phyloP scores from a whole-genome alignment of 352 stramenopile species.

The Pythium aristosporum region DNA sequence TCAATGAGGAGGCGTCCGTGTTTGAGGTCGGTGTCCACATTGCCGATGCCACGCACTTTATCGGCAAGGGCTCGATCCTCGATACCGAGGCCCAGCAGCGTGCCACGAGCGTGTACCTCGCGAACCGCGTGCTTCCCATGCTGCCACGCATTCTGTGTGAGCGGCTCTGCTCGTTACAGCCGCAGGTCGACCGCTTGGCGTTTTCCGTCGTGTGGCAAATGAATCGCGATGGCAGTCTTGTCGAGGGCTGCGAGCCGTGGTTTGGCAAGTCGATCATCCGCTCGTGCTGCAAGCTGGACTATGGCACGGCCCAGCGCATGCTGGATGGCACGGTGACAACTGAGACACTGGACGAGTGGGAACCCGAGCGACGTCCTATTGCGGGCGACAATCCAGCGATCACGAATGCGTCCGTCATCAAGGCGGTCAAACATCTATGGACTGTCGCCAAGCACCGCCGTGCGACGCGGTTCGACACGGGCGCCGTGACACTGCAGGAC shows the following conservation, averaged over 20 bases:
- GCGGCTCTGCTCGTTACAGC: slow-evolving; percentile 96
- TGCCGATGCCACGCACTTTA: slow-evolving; percentile 97
- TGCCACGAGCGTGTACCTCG: slow-evolving; percentile 96
- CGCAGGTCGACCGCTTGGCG: slow-evolving; percentile 94
- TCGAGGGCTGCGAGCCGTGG: slow-evolving; percentile 89
- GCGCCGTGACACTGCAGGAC: slow-evolving; percentile 91
- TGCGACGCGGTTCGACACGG: slow-evolving; percentile 88
- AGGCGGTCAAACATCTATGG: slow-evolving; percentile 71
- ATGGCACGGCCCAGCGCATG: slow-evolving; percentile 95
- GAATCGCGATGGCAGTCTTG: slow-evolving; percentile 93
- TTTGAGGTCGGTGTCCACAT: slow-evolving; percentile 97
- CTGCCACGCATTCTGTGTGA: slow-evolving; percentile 95
- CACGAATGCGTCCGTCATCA: slow-evolving; percentile 54
- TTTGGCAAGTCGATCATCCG: slow-evolving; percentile 98
- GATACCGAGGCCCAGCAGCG: slow-evolving; percentile 92
- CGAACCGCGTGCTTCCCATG: slow-evolving; percentile 96
- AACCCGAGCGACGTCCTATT: slow-evolving; percentile 48
- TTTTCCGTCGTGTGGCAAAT: slow-evolving; percentile 97
- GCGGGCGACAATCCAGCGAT: slow-evolving; percentile 42
- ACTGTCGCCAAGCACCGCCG: slow-evolving; percentile 66
- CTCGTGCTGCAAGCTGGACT: slow-evolving; percentile 96
- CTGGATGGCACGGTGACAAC: slow-evolving; percentile 88
- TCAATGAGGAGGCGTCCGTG: slow-evolving; percentile 55
- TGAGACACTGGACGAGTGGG: slow-evolving; percentile 74
- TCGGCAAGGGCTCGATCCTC: slow-evolving; percentile 87